Base-by-base conservation (phyloP, 352 stramenopile species). In the Vaucheria bursata region DNA sequence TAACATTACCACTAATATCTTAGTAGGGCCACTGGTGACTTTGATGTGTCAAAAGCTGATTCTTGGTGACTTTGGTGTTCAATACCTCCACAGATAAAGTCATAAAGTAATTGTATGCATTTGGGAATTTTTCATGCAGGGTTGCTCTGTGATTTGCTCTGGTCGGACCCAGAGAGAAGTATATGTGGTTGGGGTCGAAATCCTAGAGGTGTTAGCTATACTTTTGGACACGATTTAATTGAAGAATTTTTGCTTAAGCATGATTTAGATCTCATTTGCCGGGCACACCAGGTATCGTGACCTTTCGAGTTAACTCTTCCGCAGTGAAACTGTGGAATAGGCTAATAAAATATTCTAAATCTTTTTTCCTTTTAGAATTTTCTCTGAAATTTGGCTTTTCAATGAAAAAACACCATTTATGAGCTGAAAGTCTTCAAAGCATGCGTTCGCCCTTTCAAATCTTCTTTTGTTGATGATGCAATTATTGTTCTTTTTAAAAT, bases 141-240 rank as follows among this genome's bases (percentile, higher is more conserved):
- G 12, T 84, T 96, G 35, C 79, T 96, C 34, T 95, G 90, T 84
- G 91, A 96, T 73, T 86, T 96, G 73, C 84, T 96, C 35, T 95
- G 91, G 91, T 88, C 86, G 49, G 90, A 94, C 85, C 91, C 91
- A 29, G 87, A 91, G 75, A 64, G 86, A 6, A 79, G 78, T 59
- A 90, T 92, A 77, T 87, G 84, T 77, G 78, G 79, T 39, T 81
- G 79, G 79, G 70, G 79, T 7, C 40, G 67, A 37, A 84, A 84
- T 36, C 66, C 66, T 52, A 67, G 79, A 18, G 79, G 79, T 34
- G 79, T 84, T 5, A 98, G 93, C 0, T 99, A 98, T 86, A 97
- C 97, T 37, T 99, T 99, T 87, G 96, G 96, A 31, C 88, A 92
- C 33, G 95, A 99, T 87, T 92, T 99, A 34, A 94, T 99, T 1